Evolutionary conservation across 192 early-diverging fungal species (phyloP).

Genomic region (Physocladia obscura): DNA sequence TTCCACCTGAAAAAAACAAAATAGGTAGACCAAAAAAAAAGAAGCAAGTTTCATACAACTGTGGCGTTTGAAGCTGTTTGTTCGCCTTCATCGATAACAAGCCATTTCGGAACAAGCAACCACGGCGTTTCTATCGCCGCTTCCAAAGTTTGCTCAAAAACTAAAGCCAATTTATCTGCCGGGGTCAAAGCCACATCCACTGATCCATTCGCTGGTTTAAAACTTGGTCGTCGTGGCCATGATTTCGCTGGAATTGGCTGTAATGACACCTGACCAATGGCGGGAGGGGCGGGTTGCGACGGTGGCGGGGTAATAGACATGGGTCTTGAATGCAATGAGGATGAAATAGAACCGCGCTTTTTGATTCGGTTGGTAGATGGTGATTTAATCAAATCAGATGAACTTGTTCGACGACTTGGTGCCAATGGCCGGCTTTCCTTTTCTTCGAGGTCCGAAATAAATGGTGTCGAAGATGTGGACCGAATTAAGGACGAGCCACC

Average conservation of each 20-base stretch:
- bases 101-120: constrained; percentile 31
- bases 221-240: neutral
- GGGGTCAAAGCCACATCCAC: neutral
- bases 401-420: constrained; percentile 7
- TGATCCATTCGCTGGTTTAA: neutral
- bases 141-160: constrained; percentile 28
- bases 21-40: neutral
- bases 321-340: neutral
- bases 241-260: neutral
- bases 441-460: neutral
- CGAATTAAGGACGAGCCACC: too few species aligned
- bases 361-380: constrained; percentile 5
- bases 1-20: neutral
- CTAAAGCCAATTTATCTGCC: constrained; percentile 23
- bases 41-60: neutral
- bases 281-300: neutral
- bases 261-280: neutral
- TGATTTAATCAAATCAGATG: neutral
- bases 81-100: constrained; percentile 21
- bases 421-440: constrained; percentile 3
- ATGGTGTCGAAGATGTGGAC: neutral
- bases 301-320: too few species aligned
- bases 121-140: constrained; percentile 33
- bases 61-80: too few species aligned
- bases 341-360: constrained; percentile 17